A percentile compares a stretch with the other conserved stretches of the same genome.
These are phyloP conservation scores for Oryza punctata DNA, from an alignment of 176 grass and related monocot species.

Conservation along the genomic window DNA sequence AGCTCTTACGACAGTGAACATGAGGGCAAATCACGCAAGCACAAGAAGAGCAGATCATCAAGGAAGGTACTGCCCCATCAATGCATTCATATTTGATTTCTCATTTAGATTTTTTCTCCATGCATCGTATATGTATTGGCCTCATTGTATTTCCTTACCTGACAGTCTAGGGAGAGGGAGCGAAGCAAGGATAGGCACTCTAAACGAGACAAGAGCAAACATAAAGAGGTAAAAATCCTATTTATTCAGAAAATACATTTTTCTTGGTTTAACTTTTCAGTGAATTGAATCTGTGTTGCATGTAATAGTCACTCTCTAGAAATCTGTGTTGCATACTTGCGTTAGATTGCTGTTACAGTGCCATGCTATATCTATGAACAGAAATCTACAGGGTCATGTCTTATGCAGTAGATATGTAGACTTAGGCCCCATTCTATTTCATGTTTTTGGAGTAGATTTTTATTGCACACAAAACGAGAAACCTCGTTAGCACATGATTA, in stretches of 20 bases:
- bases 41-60: constrained; percentile 66
- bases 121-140: background rate
- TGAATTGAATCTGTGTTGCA: background rate
- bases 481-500: too few relatives aligned
- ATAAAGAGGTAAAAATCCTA: constrained; percentile 65
- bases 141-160: constrained; percentile 12
- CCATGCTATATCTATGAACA: background rate
- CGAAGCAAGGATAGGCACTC: constrained; percentile 53
- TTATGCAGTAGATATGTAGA: background rate
- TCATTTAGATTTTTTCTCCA: background rate
- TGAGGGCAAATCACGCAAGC: constrained; percentile 55
- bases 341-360: background rate
- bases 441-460: too few relatives aligned
- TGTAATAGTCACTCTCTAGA: background rate
- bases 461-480: too few relatives aligned
- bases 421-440: too few relatives aligned
- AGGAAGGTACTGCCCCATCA: constrained; percentile 54
- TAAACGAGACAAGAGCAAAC: constrained; percentile 59
- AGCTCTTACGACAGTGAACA: constrained; percentile 58
- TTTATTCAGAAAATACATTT: constrained; percentile 24
- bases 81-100: background rate
- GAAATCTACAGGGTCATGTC: background rate
- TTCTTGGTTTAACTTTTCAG: background rate
- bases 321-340: background rate
- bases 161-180: constrained; percentile 60